Conservation (phyloP, 352 stramenopile genomes). For the Pythium inflatum region DNA sequence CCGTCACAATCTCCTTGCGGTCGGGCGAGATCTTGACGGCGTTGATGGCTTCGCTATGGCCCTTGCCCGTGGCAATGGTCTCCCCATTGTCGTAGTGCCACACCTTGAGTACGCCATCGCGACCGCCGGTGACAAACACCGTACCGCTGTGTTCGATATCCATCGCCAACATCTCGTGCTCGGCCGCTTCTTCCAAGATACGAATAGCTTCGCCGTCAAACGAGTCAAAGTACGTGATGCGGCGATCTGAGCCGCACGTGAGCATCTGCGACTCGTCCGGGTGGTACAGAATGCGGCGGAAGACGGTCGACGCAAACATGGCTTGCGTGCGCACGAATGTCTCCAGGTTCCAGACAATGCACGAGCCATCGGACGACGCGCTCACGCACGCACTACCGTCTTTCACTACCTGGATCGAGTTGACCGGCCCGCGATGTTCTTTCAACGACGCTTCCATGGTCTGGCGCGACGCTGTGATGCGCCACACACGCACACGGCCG, state of each 20-base stretch:
- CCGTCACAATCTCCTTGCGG: constrained; percentile 91
- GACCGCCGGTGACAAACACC: constrained; percentile 91
- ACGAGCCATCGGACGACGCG: constrained; percentile 86
- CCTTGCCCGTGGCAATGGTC: constrained; percentile 82
- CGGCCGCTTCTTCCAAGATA: constrained; percentile 91
- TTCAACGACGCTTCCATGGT: constrained; percentile 96
- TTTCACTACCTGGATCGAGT: constrained; percentile 83
- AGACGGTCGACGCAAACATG: constrained; percentile 96
- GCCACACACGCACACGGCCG: constrained; percentile 94
- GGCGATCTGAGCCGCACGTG: constrained; percentile 94
- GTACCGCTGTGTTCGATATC: constrained; percentile 91
- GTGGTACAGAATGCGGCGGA: constrained; percentile 94
- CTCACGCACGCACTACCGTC: constrained; percentile 80
- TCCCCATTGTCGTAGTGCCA: constrained; percentile 98
- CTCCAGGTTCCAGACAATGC: constrained; percentile 97
- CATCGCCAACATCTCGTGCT: constrained; percentile 91
- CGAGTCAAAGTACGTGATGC: constrained; percentile 97
- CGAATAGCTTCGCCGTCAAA: constrained; percentile 95
- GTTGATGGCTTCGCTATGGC: constrained; percentile 94
- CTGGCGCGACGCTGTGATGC: constrained; percentile 90
- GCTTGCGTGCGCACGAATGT: constrained; percentile 92
- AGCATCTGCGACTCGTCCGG: constrained; percentile 97
- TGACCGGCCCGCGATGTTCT: constrained; percentile 94
- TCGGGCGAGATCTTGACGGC: constrained; percentile 94
- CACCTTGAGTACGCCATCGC: constrained; percentile 92